Evolutionary conservation across 176 grass and related monocot species (phyloP), one percentile per base, ranked within the genome.

Genomic region (Phragmites australis): DNA sequence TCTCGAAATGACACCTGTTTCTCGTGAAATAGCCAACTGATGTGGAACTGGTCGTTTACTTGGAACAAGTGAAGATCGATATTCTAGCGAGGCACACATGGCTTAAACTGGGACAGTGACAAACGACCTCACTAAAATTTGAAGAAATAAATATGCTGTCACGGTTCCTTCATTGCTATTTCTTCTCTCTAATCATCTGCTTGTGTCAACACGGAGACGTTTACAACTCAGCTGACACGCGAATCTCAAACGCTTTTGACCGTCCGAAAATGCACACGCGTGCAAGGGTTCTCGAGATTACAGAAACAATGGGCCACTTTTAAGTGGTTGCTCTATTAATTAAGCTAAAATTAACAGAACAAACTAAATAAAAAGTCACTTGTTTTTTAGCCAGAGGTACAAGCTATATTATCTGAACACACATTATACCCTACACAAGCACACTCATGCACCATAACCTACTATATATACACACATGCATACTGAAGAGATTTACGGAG

Each of bases 181-280:
- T 54, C 34, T 55, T 54, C 71, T 56, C 44, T 41, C 6, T 37
- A 41, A 25, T 41, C 13, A 39, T 25, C 2, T 60, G 21, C 22
- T 65, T 9, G 37, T n/a, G n/a, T 50, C 29, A 47, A 5, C 17
- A 51, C 12, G 15, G 17, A 39, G 80, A 82, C 31, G 80, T 40
- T 82, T 16, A 82, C 56, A 52, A 31, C 56, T 39, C 68, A 73
- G 11, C 55, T 29, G 56, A 29, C n/a, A n/a, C 5, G 14, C 16
- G 30, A 72, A 41, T 82, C 44, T 82, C 80, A 71, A 71, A 60
- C 66, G 32, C 29, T 17, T 64, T 73, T 72, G 80, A 51, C 44
- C 68, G 1, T 18, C 6, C 18, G 8, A 17, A 77, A 47, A 5
- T 16, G 42, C 26, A 48, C 5, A 34, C 42, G 30, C 9, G 13